phyloP scores from a whole-genome alignment of 169 alveolate genomes.

The Plasmodium inui region DNA sequence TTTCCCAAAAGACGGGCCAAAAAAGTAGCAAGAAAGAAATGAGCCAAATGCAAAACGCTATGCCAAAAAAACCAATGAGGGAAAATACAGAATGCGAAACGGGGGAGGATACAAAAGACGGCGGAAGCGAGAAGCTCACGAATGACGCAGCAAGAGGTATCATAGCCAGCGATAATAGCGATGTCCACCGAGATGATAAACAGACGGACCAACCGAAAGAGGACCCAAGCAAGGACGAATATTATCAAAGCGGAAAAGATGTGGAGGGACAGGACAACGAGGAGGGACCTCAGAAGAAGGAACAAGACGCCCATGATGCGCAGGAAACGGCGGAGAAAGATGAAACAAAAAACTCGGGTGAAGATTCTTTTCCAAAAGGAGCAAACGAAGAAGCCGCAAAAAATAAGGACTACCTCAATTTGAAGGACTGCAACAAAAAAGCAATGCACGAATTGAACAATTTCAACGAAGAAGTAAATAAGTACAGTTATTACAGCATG shows the following conservation, averaged over 20 bases:
- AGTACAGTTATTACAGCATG: constrained; percentile 19
- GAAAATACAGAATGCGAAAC: neutral
- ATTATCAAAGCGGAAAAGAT: neutral
- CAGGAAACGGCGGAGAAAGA: neutral
- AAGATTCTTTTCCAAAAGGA: neutral
- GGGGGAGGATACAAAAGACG: neutral
- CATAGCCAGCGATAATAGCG: neutral
- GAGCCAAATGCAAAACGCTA: neutral
- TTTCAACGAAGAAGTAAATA: neutral
- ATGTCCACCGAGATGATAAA: neutral
- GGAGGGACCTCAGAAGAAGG: neutral
- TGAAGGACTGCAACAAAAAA: neutral
- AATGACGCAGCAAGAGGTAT: neutral
- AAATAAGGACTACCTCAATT: too few relatives aligned
- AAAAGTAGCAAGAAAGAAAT: neutral
- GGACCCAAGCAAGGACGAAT: neutral
- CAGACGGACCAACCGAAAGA: neutral
- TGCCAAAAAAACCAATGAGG: neutral
- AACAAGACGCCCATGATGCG: neutral
- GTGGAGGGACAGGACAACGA: neutral
- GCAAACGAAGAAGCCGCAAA: neutral
- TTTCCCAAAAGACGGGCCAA: neutral
- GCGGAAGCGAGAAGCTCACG: neutral
- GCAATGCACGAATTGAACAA: neutral
- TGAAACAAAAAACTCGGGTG: neutral